Evolutionary conservation across 345 rosid species (phyloP), one percentile per base, ranked within the genome.

Genomic region (Eucalyptus marginata): DNA sequence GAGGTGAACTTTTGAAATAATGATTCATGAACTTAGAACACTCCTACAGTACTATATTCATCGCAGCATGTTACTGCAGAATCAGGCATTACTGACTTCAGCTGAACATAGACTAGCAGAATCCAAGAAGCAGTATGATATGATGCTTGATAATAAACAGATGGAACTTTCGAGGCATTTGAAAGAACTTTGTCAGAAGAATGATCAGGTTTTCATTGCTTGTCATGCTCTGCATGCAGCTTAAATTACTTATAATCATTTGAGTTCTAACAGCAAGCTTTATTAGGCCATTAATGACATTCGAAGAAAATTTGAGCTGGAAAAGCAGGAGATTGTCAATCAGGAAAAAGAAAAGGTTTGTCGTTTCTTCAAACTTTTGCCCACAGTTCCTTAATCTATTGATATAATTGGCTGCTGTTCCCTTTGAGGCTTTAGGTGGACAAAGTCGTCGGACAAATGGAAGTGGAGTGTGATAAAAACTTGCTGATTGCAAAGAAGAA

Each of bases 181-280:
- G 95, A 96, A 96, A 94, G 99, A 97, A 90, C 92, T 96, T 90
- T 96, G 97, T 92, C 98, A 93, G 91, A 96, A 95, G 91, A 97
- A 96, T 90, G 99, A 97, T 89, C 97, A 96, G 98, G 99, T 96
- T 86, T 86, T 88, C 76, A 87, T 87, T 87, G 8, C 51, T 85
- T 86, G 64, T 62, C 33, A 88, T 88, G 84, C 43, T 40, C 88
- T 88, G 27, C 87, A 89, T 91, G 86, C 46, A 88, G 86, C 49
- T 49, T 17, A 49, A 33, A 43, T 43, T 50, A 40, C 58, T 29
- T 88, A 46, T 25, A 22, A 76, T 76, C 8, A 40, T 76, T 76
- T 76, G 27, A 76, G 47, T 76, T 81, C 87, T 91, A 89, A 91
- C 83, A 68, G 33, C 46, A 89, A 90, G n/a, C 79, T 86, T 90